These are phyloP conservation scores for Acanthamoeba royreba DNA, from an alignment of 208 protist species.

Conservation along the genomic window DNA sequence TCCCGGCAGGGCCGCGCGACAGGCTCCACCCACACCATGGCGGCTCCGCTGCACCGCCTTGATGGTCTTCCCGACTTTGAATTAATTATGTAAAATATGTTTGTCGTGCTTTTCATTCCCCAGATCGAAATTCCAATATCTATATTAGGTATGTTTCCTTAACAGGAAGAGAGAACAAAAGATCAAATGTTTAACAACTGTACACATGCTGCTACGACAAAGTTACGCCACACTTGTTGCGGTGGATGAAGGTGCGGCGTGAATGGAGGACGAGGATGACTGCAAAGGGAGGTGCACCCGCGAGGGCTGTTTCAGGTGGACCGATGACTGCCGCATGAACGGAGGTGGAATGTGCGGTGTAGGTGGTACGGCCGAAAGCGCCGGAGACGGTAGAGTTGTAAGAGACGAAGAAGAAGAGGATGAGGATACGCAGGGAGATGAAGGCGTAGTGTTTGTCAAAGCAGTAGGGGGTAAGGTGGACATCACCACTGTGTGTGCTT, in stretches of 20 bases:
- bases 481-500: background rate
- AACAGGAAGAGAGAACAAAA: no score
- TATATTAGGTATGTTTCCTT: no score
- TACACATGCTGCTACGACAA: no score
- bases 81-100: no score
- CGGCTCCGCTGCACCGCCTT: no score
- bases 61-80: no score
- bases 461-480: background rate
- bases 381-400: background rate
- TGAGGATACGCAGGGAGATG: background rate
- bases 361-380: background rate
- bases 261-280: background rate
- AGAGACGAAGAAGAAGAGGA: background rate
- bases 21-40: slow-evolving; percentile 5
- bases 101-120: no score
- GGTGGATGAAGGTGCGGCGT: no score
- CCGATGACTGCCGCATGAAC: background rate
- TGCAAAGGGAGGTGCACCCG: background rate
- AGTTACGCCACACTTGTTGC: no score
- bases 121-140: no score
- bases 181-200: no score
- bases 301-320: background rate
- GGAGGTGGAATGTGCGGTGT: background rate
- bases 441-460: no score
- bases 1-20: background rate